Percentiles rank a stretch among this genome's conserved stretches.
Evolutionary conservation across 2,329 filamentous ascomycete species (phyloP).

Genomic region (Cladophialophora exuberans): DNA sequence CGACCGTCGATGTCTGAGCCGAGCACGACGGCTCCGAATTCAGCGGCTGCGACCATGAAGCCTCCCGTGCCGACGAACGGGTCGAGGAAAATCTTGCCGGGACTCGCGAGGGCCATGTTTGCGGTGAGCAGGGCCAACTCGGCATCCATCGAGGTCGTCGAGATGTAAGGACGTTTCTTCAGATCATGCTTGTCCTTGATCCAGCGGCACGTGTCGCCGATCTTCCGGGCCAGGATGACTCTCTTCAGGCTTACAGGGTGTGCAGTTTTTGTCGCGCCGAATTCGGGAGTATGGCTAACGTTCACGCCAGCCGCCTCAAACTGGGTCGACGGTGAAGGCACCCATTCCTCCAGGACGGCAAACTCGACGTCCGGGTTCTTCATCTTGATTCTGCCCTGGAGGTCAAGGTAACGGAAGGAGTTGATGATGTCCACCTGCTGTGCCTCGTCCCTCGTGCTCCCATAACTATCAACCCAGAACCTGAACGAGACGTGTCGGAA

Average conservation of each 20-base stretch:
- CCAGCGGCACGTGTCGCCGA: conserved; percentile 69
- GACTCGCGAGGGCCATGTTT: conserved; percentile 80
- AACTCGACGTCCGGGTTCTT: conserved; percentile 74
- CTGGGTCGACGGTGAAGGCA: conserved; percentile 70
- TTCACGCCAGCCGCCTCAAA: conserved; percentile 58
- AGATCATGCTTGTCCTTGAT: conserved; percentile 76
- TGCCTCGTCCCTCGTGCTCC: conserved; percentile 66
- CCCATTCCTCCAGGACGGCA: conserved; percentile 81
- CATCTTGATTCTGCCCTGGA: conserved; percentile 79
- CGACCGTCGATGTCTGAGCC: conserved; percentile 94
- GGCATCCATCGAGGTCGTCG: conserved; percentile 95
- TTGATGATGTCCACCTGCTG: conserved; percentile 78
- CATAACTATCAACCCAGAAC: conserved; percentile 82
- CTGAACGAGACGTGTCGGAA: conserved; percentile 75
- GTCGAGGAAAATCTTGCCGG: conserved; percentile 88
- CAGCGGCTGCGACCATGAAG: conserved; percentile 85
- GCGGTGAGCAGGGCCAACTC: conserved; percentile 90
- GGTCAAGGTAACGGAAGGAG: conserved; percentile 75
- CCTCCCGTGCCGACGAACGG: conserved; percentile 95
- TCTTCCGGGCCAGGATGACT: conserved; percentile 72
- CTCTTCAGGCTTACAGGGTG: conserved; percentile 53
- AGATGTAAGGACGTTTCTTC: conserved; percentile 92
- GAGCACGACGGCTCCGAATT: conserved; percentile 82
- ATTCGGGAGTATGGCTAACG: not conserved
- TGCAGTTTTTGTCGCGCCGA: conserved; percentile 39